phyloP scores from a whole-genome alignment of 352 stramenopile genomes.

The Phytopythium vexans region DNA sequence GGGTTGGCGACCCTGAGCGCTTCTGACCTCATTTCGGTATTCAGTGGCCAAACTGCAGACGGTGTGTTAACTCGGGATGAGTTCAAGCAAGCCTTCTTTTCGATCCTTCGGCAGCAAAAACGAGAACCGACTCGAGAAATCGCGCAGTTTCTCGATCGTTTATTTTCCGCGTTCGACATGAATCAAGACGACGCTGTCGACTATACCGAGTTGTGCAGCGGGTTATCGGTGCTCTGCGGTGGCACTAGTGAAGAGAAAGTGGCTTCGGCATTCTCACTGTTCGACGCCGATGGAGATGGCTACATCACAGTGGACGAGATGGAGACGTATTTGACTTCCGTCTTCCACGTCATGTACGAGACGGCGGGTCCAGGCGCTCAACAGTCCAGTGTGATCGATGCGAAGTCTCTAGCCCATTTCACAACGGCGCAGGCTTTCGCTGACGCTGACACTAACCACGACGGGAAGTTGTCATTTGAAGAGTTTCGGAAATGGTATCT shows the following conservation, averaged over 20 bases:
- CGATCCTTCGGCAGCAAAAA: slow-evolving; percentile 58
- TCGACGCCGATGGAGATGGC: slow-evolving; percentile 79
- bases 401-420: slow-evolving; percentile 54
- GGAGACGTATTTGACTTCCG: slow-evolving; percentile 69
- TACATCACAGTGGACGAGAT: slow-evolving; percentile 85
- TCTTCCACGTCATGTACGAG: slow-evolving; percentile 73
- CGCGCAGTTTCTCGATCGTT: slow-evolving; percentile 53
- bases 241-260: slow-evolving; percentile 78
- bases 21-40: slow-evolving; percentile 57
- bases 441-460: slow-evolving; percentile 83
- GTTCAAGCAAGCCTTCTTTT: slow-evolving; percentile 70
- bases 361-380: slow-evolving; percentile 23
- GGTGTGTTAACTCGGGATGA: slow-evolving; percentile 45
- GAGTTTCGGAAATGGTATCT: slow-evolving; percentile 85
- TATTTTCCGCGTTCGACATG: slow-evolving; percentile 80
- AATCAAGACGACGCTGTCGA: slow-evolving; percentile 67
- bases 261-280: slow-evolving; percentile 74
- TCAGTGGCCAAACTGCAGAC: slow-evolving; percentile 22
- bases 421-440: slow-evolving; percentile 82
- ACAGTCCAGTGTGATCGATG: slow-evolving; percentile 28
- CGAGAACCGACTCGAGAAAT: slow-evolving; percentile 48
- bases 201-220: slow-evolving; percentile 74
- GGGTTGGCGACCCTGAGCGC: slow-evolving; percentile 47
- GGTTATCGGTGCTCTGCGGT: slow-evolving; percentile 72
- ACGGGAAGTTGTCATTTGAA: slow-evolving; percentile 69